Evolutionary conservation across 495 filamentous ascomycete species (phyloP).

Genomic region (Penicillium macrosclerotiorum): DNA sequence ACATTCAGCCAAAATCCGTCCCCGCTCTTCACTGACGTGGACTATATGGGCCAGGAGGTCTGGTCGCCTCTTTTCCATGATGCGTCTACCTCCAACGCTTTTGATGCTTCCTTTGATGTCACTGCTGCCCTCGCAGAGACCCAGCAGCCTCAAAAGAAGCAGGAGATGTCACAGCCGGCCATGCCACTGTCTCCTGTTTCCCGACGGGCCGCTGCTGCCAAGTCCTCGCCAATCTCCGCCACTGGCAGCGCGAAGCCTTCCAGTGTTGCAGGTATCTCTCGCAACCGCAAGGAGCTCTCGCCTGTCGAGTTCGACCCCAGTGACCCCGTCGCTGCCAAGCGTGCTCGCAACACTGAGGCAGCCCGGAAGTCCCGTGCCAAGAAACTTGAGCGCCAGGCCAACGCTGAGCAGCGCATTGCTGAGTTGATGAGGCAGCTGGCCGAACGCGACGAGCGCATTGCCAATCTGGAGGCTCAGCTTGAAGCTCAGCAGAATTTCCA

Average conservation of each 20-base stretch:
- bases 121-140: slow-evolving; percentile 16
- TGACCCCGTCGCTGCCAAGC: slow-evolving; percentile 83
- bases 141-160: slow-evolving; percentile 22
- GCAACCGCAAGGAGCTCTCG: slow-evolving; percentile 75
- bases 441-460: slow-evolving; percentile 63
- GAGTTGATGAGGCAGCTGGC: slow-evolving; percentile 45
- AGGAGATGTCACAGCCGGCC: slow-evolving; percentile 30
- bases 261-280: slow-evolving; percentile 66
- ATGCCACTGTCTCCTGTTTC: slow-evolving; percentile 45
- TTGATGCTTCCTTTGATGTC: slow-evolving; percentile 34
- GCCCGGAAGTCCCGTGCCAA: slow-evolving; percentile 91
- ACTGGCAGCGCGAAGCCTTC: slow-evolving; percentile 56
- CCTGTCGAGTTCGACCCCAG: slow-evolving; percentile 57
- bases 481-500: slow-evolving; percentile 15
- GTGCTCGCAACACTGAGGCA: slow-evolving; percentile 91
- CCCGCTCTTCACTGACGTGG: slow-evolving; percentile 53
- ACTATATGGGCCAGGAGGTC: slow-evolving; percentile 31
- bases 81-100: slow-evolving; percentile 35
- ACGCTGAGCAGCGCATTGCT: slow-evolving; percentile 53
- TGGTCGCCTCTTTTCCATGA: slow-evolving; percentile 63
- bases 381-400: slow-evolving; percentile 67
- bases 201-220: slow-evolving; percentile 27
- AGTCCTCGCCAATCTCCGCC: slow-evolving; percentile 23
- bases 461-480: slow-evolving; percentile 39
- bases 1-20: slow-evolving; percentile 69